Conservation (phyloP, 768 basidiomycete species). For the Tylopilus subfusipes region DNA sequence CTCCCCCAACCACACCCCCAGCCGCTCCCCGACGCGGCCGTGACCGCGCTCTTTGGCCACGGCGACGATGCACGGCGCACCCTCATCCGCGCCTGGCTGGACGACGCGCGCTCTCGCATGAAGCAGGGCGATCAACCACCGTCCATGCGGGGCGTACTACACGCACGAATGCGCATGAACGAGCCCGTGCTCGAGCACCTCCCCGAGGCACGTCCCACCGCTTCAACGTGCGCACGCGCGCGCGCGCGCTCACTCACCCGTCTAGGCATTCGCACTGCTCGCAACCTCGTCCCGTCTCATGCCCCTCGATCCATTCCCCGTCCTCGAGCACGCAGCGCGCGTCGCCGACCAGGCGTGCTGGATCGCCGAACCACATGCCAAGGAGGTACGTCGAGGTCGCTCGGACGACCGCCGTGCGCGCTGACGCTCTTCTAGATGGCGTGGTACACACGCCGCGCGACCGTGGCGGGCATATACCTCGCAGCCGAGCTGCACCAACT, state of each 20-base stretch:
- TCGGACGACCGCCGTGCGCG: neutral
- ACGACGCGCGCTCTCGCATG: conserved; percentile 60
- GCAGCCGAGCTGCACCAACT: conserved; percentile 83
- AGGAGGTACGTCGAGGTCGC: conserved; percentile 46
- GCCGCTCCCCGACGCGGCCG: conserved; percentile 67
- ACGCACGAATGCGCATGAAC: conserved; percentile 58
- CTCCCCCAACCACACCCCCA: conserved; percentile 47
- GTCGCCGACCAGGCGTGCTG: conserved; percentile 74
- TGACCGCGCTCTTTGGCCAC: conserved; percentile 69
- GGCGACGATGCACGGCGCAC: conserved; percentile 63
- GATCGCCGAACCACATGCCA: conserved; percentile 47
- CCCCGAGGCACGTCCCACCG: conserved; percentile 51
- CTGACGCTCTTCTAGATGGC: conserved; percentile 42
- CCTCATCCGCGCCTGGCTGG: conserved; percentile 71
- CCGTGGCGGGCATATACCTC: conserved; percentile 64
- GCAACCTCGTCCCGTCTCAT: conserved; percentile 48
- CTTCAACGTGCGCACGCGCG: neutral
- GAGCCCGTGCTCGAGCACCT: conserved; percentile 61
- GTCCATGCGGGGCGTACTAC: conserved; percentile 49
- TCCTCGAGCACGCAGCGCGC: conserved; percentile 52
- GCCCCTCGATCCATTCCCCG: conserved; percentile 58
- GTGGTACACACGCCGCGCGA: conserved; percentile 70
- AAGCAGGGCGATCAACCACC: conserved; percentile 14
- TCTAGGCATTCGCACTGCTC: conserved; percentile 70
- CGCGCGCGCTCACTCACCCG: neutral